Percentiles rank a stretch among this genome's conserved stretches.
These are phyloP conservation scores for Mycena belliarum DNA, from an alignment of 768 basidiomycete species.

Conservation along the genomic window DNA sequence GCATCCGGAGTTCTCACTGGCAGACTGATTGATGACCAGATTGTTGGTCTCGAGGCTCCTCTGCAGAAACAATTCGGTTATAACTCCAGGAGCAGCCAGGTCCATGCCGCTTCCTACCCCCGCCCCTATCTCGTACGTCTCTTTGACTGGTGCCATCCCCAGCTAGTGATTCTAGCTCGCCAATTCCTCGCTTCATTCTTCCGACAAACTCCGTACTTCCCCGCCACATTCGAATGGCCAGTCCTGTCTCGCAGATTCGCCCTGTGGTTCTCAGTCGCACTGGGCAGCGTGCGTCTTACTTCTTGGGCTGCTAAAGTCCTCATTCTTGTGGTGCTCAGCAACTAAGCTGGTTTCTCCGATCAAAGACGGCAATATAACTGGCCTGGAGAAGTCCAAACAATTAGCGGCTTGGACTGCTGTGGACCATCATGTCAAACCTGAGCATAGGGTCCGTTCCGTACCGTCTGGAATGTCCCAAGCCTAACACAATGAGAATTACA, in stretches of 20 bases:
- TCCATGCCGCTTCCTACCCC: constrained; percentile 13
- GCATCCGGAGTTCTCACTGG: too few species aligned
- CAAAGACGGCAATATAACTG: constrained; percentile 32
- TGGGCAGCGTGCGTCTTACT: constrained; percentile 21
- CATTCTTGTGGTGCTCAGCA: constrained; percentile 3
- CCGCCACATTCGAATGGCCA: constrained; percentile 7
- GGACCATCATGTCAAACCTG: constrained; percentile 79
- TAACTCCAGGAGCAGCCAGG: neutral
- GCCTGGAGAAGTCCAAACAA: constrained; percentile 81
- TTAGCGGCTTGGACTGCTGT: constrained; percentile 95
- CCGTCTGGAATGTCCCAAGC: constrained; percentile 2
- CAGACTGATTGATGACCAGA: neutral
- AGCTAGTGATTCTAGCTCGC: neutral
- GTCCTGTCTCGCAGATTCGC: constrained; percentile 17
- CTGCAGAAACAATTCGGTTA: neutral
- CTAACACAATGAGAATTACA: constrained; percentile 30
- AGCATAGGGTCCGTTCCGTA: constrained; percentile 69
- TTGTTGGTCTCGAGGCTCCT: neutral
- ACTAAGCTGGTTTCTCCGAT: constrained; percentile 21
- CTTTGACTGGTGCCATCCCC: neutral
- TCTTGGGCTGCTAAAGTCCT: neutral
- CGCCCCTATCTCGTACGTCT: constrained; percentile 14
- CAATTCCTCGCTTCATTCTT: neutral
- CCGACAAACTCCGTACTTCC: neutral
- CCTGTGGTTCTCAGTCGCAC: constrained; percentile 17